A percentile compares a stretch with the other conserved stretches of the same genome.
Evolutionary conservation across 2,329 filamentous ascomycete genomes (phyloP).

Genomic region (Apiospora koreana): DNA sequence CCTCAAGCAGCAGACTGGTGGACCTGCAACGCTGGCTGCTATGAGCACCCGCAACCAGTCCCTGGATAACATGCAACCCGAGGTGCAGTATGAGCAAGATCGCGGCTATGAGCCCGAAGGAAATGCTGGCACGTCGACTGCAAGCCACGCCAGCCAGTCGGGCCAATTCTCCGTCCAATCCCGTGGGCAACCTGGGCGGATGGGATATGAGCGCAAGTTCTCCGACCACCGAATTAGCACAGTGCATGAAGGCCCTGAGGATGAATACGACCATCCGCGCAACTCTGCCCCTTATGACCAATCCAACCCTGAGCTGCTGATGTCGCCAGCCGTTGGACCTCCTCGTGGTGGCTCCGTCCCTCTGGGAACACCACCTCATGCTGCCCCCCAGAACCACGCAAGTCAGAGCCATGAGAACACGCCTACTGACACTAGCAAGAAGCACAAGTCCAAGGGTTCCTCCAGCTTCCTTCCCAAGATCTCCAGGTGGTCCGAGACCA

Average conservation of each 20-base stretch:
- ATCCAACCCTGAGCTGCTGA: constrained; percentile 59
- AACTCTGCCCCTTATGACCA: constrained; percentile 48
- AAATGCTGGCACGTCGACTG: constrained; percentile 73
- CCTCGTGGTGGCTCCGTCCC: constrained; percentile 55
- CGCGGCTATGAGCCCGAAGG: constrained; percentile 83
- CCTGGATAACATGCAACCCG: constrained; percentile 66
- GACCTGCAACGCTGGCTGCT: constrained; percentile 30
- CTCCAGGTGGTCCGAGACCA: constrained; percentile 96
- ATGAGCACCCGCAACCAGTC: constrained; percentile 59
- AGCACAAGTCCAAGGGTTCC: constrained; percentile 84
- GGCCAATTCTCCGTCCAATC: constrained; percentile 68
- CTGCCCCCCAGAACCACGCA: constrained; percentile 35
- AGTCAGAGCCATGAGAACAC: constrained; percentile 78
- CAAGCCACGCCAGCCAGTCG: constrained; percentile 72
- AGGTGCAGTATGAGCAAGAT: constrained; percentile 66
- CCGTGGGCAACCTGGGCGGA: constrained; percentile 45
- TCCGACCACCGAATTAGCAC: constrained; percentile 87
- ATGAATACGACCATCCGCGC: constrained; percentile 56
- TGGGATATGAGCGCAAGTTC: constrained; percentile 55
- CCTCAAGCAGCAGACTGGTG: constrained; percentile 64
- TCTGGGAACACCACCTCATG: constrained; percentile 59
- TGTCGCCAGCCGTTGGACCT: constrained; percentile 61
- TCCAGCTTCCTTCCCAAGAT: constrained; percentile 85
- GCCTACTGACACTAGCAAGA: constrained; percentile 76
- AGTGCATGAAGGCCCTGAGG: constrained; percentile 80